Base-by-base conservation (phyloP, 805 yeast species). In the Priceomyces carsonii region DNA sequence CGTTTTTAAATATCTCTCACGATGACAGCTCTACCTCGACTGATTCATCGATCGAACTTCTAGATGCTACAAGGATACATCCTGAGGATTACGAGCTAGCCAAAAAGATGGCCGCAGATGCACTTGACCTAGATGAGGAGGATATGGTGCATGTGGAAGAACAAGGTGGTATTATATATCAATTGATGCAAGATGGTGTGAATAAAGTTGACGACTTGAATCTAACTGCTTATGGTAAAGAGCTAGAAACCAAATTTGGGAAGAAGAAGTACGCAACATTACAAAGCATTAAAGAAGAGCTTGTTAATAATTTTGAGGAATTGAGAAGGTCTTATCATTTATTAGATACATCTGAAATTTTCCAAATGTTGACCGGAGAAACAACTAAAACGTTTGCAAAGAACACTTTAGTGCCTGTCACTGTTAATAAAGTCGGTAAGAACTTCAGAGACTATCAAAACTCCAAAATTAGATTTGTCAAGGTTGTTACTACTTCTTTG, bases 61-160 rank as follows among this genome's bases (percentile, higher is more conserved):
- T 93, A 47, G 99, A 93, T 59, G 90, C 93, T 33, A 93, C 99
- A 0, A 78, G 99, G 65, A 89, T 93, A 30, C 99, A 93, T 52
- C 98, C 98, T 6, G 98, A 93, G 61, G 99, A 93, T 63, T 93
- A 93, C 58, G 95, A 87, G 45, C 72, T 93, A 48, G 98, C 97
- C 3, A 79, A 93, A 33, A 93, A 93, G 59, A 93, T 93, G 90
- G 98, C 97, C 6, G 93, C 96, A 1, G 99, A 93, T 68, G 98
- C 99, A 2, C 73, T 93, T 45, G 99, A 91, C 57, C 75, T 90
- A 45, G 96, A 89, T 50, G 99, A 95, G 51, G 98, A 91, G 59
- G 96, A 89, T 45, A 71, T 86, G 52, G 83, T 81, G 2, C 90
- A 83, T 38, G 59, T 82, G 30, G 90, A 87, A 53, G 83, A 80